Base-by-base conservation (phyloP, 192 early-diverging fungal genomes). In the Coemansia sp. region DNA sequence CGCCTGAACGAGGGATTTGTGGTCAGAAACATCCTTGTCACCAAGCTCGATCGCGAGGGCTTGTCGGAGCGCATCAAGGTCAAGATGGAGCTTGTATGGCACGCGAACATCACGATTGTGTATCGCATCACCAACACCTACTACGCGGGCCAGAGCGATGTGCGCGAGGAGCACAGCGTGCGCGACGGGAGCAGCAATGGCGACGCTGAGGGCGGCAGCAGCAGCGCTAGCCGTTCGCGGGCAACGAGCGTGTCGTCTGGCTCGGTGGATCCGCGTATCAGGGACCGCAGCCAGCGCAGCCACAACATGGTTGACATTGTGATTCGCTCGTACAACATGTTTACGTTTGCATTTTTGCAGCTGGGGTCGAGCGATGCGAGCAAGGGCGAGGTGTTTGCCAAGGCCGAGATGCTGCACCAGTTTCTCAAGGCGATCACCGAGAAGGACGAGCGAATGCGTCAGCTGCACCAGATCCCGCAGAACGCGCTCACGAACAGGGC, bases 51-150 rank as follows among this genome's bases (percentile, higher is more conserved):
- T 61, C 80, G 51, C 66, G 74, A 72, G n/a, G 68, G 61, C 37
- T 15, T 62, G 15, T 51, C 65, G 11, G 77, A 91, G 75, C 80
- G 86, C 22, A 81, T 91, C n/a, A 77, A 78, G 33, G 81, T 92
- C 53, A 86, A 80, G n/a, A 76, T 94, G 76, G 81, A 87, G 20
- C 64, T 92, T 53, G 83, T 88, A 11, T 92, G 90, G 90, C 86
- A 90, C 38, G 90, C 91, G 8, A 90, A 91, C 68, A 85, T 94
- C 45, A 91, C 86, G 1, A 81, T 94, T 14, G 87, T 92, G 52
- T 94, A 94, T 75, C 83, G 86, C 61, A 88, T 92, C 43, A 87
- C 83, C 37, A 84, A 79, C 66, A 67, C 69, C 35, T 64, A 79
- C 39, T 68, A 76, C 32, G 17, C 52, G 12, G 54, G 58, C 37